Evolutionary conservation across 2,329 filamentous ascomycete genomes (phyloP), one percentile per base, ranked within the genome.

Genomic region (Cladosporium halotolerans): DNA sequence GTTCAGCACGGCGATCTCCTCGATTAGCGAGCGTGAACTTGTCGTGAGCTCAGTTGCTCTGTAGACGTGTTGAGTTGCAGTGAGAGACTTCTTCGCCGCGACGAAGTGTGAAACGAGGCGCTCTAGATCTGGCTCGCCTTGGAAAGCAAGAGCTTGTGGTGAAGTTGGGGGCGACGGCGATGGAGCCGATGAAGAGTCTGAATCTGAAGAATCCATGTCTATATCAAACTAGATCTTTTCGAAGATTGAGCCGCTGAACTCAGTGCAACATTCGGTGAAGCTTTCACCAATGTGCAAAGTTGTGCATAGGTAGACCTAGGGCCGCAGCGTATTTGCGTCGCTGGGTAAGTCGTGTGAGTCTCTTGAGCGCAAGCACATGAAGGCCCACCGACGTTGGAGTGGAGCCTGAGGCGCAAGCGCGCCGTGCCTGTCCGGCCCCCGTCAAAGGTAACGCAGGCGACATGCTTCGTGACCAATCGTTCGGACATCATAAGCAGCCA

Each of bases 41-140:
- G 82, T 89, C 42, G 93, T 86, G 53, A 96, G 84, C 64, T 95
- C 87, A 66, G 93, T 91, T 59, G 90, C 91, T 55, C 88, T 87
- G 67, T 88, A 85, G 48, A 96, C 89, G 57, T 67, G 56, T 56
- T 88, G 84, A 40, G 79, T 82, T 68, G 95, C 90, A 13, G 87
- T 88, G 4, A 97, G 79, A 1, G 91, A 91, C 42, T 89, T 83
- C 68, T 96, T 96, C 8, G 92, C 88, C 31, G 86, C 85, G 39
- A 96, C 82, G 34, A 96, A 85, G 71, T 95, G 84, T 50, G 83
- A 81, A 53, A 96, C 88, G 41, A 97, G 82, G 19, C 82, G 83
- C 62, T 95, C 89, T 64, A 95, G 80, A 19, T 70, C 69, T 32
- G 73, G 72, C 31, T 70, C 64, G 45, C 69, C 69, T 46, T 70